phyloP scores from a whole-genome alignment of 73 alveolate species.

The Paramecium biaurelia region DNA sequence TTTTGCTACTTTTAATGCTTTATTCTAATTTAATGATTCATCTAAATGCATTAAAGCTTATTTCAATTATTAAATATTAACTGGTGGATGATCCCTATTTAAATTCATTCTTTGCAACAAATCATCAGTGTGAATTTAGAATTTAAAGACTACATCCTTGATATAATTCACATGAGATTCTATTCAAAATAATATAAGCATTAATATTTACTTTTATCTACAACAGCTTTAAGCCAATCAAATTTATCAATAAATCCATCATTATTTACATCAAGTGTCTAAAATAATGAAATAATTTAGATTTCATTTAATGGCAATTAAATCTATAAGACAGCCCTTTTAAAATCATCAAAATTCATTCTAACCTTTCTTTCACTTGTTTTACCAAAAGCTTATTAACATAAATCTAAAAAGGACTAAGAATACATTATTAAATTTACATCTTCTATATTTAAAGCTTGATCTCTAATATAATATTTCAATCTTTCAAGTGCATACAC shows the following conservation, averaged over 20 bases:
- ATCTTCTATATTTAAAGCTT: slow-evolving; percentile 54
- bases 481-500: slow-evolving; percentile 55
- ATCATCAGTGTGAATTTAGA: slow-evolving; percentile 64
- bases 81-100: slow-evolving; percentile 54
- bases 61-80: slow-evolving; percentile 13
- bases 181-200: not conserved
- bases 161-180: slow-evolving; percentile 60
- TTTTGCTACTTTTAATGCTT: slow-evolving; percentile 53
- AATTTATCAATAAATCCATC: slow-evolving; percentile 69
- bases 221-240: slow-evolving; percentile 55
- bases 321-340: slow-evolving; percentile 39
- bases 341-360: slow-evolving; percentile 48
- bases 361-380: slow-evolving; percentile 54
- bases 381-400: slow-evolving; percentile 58
- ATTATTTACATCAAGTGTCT: slow-evolving; percentile 64
- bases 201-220: slow-evolving; percentile 46
- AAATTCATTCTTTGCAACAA: slow-evolving; percentile 53
- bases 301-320: slow-evolving; percentile 46
- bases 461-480: slow-evolving; percentile 51
- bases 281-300: slow-evolving; percentile 43
- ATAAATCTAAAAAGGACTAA: slow-evolving; percentile 58
- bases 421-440: not conserved
- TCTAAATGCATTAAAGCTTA: slow-evolving; percentile 58
- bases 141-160: slow-evolving; percentile 59
- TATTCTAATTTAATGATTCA: slow-evolving; percentile 34